Base-by-base conservation (phyloP, 1,139 yeast genomes). In the Hyphopichia khmerensis region DNA sequence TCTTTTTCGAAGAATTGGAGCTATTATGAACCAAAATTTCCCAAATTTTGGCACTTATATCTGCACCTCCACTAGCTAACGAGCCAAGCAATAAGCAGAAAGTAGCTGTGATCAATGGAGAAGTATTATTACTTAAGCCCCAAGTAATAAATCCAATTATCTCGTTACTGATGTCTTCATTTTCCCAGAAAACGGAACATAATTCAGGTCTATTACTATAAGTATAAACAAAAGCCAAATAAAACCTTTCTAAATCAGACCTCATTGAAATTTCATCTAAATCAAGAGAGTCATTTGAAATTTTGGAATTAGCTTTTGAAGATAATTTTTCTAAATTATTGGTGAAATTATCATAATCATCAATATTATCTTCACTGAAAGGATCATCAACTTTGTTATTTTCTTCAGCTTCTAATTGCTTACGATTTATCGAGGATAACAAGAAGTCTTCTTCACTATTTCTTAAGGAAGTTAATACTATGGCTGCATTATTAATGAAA, bases 241-340 rank as follows among this genome's bases (percentile, higher is more conserved):
- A 91, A 54, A 93, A 88, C 48, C 96, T 74, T 59, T 93, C 99
- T 41, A 93, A 69, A 51, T 93, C 97, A 1, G 93, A 86, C 47
- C 87, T 82, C 16, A 84, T 80, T 2, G 87, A 76, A 30, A 84
- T 69, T 44, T 75, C 81, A 48, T 79, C 85, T 43, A 74, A 62
- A 51, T 75, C 69, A 35, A 74, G 41, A 14, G 37, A 31, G 27
- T 40, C 48, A 24, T 33, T 37, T 8, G 32, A 36, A 15, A 3
- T 32, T 16, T 33, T 35, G 24, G 33, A 17, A 17, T 43, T 33
- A 2, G 33, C 10, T 10, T n/a, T 29, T 9, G 39, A 36, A 4
- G 41, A 39, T 17, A 39, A 24, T 18, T 39, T 39, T 21, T 39
- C 41, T 6, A 34, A 19, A 21, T 30, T 33, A 11, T 33, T 34